Evolutionary conservation across 2,329 filamentous ascomycete genomes (phyloP), one percentile per base, ranked within the genome.

Genomic region (Truncatella angustata): DNA sequence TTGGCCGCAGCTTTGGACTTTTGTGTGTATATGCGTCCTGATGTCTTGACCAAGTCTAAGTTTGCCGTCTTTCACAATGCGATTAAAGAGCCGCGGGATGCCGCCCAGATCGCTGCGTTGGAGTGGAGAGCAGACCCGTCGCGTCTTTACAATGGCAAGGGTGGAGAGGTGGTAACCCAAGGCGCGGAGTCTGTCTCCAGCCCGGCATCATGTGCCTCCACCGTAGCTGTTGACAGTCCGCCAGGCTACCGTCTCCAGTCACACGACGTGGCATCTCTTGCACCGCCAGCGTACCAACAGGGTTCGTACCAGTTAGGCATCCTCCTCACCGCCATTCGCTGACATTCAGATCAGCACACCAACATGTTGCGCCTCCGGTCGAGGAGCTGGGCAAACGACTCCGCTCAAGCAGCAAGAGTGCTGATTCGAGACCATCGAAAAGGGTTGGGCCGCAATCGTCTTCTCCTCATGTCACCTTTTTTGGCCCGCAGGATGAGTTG

Each of bases 1-100:
- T 24, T 44, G 21, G 40, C 40, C 21, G 21, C 20, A 14, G 21
- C 16, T 24, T 44, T 44, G 21, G 40, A 44, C 16, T 44, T 44
- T 44, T 44, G 16, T 24, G 12, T 44, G 40, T 44, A 44, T 24
- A 44, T 44, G 40, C 40, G 40, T 44, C 21, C 18, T 44, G 21
- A 44, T 23, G 40, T 24, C 12, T 21, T 44, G 21, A 21, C 40
- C 16, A 44, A 44, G n/a, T 21, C 40, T n/a, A 44, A 44, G 23
- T 44, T 21, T 44, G 40, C 40, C 21, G 24, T 44, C 40, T 44
- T 32, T 32, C 28, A 32, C 28, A 32, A 32, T 32, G 28, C 28
- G 28, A 32, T 32, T 32, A 32, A 32, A 32, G 7, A 32, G 28
- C 28, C 28, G 28, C 28, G 28, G 28, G 28, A 32, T 32, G 14